Conservation (phyloP, 2,329 filamentous ascomycete genomes). For the Cryoendolithus antarcticus region DNA sequence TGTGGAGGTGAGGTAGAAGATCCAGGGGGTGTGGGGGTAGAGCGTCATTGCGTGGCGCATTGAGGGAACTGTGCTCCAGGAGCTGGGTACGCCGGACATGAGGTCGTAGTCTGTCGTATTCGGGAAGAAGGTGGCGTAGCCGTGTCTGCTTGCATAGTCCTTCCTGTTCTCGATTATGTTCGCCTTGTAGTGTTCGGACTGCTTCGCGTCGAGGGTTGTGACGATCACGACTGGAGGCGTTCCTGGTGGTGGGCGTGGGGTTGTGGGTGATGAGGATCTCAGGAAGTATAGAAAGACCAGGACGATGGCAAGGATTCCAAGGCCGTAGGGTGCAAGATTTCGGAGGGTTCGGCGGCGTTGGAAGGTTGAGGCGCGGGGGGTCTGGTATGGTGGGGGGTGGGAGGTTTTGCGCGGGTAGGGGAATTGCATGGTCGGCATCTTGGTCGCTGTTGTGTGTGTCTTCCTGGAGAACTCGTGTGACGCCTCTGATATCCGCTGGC, state of each 20-base stretch:
- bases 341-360: slow-evolving; percentile 14
- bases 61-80: slow-evolving; percentile 72
- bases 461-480: no score
- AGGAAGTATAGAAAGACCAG: slow-evolving; percentile 20
- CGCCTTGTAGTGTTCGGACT: slow-evolving; percentile 55
- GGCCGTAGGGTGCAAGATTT: slow-evolving; percentile 35
- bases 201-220: slow-evolving; percentile 63
- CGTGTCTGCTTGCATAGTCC: slow-evolving; percentile 75
- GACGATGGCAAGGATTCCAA: slow-evolving; percentile 11
- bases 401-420: slow-evolving; percentile 76
- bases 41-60: slow-evolving; percentile 78
- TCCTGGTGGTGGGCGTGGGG: slow-evolving; percentile 21
- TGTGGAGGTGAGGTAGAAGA: slow-evolving; percentile 81
- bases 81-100: slow-evolving; percentile 40
- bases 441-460: slow-evolving; percentile 7
- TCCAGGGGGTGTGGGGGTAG: slow-evolving; percentile 62
- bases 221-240: slow-evolving; percentile 60
- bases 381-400: slow-evolving; percentile 55
- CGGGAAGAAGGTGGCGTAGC: slow-evolving; percentile 76
- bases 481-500: no score
- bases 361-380: slow-evolving; percentile 41
- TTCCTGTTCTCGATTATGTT: slow-evolving; percentile 71
- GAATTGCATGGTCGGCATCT: slow-evolving; percentile 58
- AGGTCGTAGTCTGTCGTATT: slow-evolving; percentile 63
- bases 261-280: slow-evolving; percentile 9